Evolutionary conservation across 1,139 yeast genomes (phyloP).

Genomic region (Kodamaea plutei): DNA sequence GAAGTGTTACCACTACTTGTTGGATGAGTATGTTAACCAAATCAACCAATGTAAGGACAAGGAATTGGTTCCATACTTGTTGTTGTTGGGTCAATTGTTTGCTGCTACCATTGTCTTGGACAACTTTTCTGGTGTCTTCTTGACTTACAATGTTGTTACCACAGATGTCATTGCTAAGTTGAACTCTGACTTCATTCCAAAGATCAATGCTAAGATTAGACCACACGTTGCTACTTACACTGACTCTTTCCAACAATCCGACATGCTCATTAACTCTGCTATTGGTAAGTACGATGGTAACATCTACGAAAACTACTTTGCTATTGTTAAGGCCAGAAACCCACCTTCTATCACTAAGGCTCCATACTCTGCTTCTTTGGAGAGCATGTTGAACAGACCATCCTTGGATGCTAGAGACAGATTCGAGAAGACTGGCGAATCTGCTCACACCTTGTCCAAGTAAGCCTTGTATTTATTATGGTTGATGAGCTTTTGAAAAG

Average conservation of each 20-base stretch:
- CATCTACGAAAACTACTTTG: constrained; percentile 74
- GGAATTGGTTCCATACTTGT: constrained; percentile 28
- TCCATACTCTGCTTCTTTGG: constrained; percentile 51
- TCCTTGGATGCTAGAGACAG: constrained; percentile 47
- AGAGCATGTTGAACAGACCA: constrained; percentile 51
- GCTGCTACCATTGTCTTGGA: constrained; percentile 69
- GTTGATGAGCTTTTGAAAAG: constrained; percentile 11
- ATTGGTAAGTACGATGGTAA: constrained; percentile 85
- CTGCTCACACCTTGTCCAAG: constrained; percentile 30
- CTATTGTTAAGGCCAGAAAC: constrained; percentile 46
- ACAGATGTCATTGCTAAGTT: constrained; percentile 43
- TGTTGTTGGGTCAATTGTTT: constrained; percentile 43
- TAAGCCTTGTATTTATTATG: constrained; percentile 6
- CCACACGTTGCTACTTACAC: constrained; percentile 76
- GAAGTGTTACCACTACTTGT: constrained; percentile 56
- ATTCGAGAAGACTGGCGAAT: constrained; percentile 40
- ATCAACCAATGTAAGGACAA: constrained; percentile 22
- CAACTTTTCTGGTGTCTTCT: constrained; percentile 70
- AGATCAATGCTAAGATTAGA: constrained; percentile 49
- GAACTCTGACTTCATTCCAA: constrained; percentile 42
- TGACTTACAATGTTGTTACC: constrained; percentile 57
- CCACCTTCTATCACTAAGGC: constrained; percentile 56
- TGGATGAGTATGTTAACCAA: constrained; percentile 39
- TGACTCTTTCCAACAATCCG: constrained; percentile 86
- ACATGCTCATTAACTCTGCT: constrained; percentile 80